Percentiles rank a stretch among this genome's conserved stretches.
Conservation (phyloP, 179 eudicot species). For the Heliamphora pulchella region DNA sequence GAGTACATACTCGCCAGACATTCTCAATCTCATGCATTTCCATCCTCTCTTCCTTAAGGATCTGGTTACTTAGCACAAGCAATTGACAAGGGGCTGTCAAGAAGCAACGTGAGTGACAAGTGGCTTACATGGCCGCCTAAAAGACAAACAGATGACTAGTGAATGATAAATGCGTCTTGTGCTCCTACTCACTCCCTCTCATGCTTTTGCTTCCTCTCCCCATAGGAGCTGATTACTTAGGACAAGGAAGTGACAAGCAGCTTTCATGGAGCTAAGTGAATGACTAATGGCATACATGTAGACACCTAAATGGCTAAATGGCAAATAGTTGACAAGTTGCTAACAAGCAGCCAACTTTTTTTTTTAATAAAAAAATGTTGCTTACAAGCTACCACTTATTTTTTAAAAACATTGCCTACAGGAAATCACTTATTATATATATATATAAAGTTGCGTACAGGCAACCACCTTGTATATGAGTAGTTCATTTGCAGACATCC, state of each 20-base stretch:
- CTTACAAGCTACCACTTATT: no score
- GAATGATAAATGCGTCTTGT: background rate
- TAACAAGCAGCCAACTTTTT: no score
- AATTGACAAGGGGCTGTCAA: background rate
- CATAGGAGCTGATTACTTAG: no score
- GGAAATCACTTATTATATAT: no score
- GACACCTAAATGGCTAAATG: background rate
- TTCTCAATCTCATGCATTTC: background rate
- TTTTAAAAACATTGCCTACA: no score
- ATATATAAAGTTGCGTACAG: no score
- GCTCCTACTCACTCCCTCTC: background rate
- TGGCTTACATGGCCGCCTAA: background rate
- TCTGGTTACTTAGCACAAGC: background rate
- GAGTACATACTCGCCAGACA: background rate
- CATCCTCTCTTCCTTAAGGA: background rate
- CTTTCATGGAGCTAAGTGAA: background rate
- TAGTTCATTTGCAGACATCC: no score
- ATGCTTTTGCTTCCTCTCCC: no score
- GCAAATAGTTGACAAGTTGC: background rate
- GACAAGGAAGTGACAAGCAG: no score
- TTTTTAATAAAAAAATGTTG: no score
- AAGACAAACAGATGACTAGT: background rate
- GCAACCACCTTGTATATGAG: no score
- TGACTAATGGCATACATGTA: background rate
- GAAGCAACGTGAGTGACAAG: background rate